Base-by-base conservation (phyloP, 2,329 filamentous ascomycete species). In the Amylocarpus encephaloides region DNA sequence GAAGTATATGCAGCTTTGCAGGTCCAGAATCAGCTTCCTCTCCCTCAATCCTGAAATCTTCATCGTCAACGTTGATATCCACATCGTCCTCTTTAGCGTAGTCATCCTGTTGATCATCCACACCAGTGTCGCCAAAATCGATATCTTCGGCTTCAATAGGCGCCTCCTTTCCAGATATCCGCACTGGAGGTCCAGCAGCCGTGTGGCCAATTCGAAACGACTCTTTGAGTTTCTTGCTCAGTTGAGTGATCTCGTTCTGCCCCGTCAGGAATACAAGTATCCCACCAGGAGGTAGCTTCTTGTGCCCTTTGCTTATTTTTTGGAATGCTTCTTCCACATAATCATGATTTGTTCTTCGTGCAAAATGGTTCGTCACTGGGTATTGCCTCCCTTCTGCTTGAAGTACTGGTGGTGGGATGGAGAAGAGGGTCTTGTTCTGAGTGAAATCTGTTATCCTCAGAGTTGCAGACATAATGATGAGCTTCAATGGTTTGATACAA, bases 391-490 rank as follows among this genome's bases (percentile, higher is more conserved):
- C 94, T 66, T 97, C 91, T 0, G 91, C 86, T 65, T 95, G 82
- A 1, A 98, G 76, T 1, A 97, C 79, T 0, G 91, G 92, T 0
- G 93, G 93, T 2, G 87, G 78, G 0, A 73, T 76, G 3, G 83
- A 73, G 68, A 98, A 98, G 0, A 98, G 74, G 13, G 78, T 83
- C 7, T 80, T 72, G 63, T 98, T 97, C 64, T 89, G 80, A 0
- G 88, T 89, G 60, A 98, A 87, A 64, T 97, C 92, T 11, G 89
- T 87, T 41, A 97, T 88, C 52, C 90, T 79, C 32, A 98, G 74
- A 2, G 93, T 98, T 39, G 93, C 93, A 52, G 92, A 97, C 94
- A 98, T 98, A 70, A 98, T 95, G 52, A 98, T 81, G 7, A 98
- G 77, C 69, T 97, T 98, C 46, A 98, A 70, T 0, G 91, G 90